A percentile compares a stretch with the other conserved stretches of the same genome.
Evolutionary conservation across 2,329 filamentous ascomycete genomes (phyloP).

Genomic region (Fusarium incarnatum): DNA sequence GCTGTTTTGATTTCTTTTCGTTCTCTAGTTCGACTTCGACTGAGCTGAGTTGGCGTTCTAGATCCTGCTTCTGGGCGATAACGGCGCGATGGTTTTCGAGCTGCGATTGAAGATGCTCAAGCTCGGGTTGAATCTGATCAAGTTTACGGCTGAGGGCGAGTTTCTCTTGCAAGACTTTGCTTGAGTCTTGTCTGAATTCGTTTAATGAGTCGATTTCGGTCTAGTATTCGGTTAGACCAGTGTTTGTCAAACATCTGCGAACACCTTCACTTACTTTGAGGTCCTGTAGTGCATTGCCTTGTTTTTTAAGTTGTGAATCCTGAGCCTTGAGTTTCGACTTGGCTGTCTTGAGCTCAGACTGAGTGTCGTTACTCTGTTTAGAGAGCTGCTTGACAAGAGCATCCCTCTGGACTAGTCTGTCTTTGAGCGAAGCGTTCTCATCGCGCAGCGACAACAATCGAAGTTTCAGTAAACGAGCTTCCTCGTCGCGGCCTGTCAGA

Average conservation of each 20-base stretch:
- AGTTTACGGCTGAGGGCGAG: conserved; percentile 64
- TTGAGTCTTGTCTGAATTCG: conserved; percentile 74
- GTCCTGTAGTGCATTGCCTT: conserved; percentile 60
- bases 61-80: conserved; percentile 80
- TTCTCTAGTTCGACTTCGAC: conserved; percentile 86
- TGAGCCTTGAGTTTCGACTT: conserved; percentile 58
- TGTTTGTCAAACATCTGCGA: no score
- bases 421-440: conserved; percentile 76
- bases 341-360: conserved; percentile 57
- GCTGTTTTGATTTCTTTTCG: conserved; percentile 65
- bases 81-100: conserved; percentile 72
- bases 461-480: conserved; percentile 75
- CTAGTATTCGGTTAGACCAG: conserved; percentile 55
- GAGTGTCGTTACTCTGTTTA: conserved; percentile 55
- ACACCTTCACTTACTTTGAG: conserved; percentile 56
- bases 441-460: conserved; percentile 78
- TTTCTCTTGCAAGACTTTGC: conserved; percentile 73
- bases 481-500: conserved; percentile 79
- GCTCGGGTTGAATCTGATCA: conserved; percentile 64
- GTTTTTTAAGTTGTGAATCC: conserved; percentile 61
- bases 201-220: conserved; percentile 78
- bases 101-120: conserved; percentile 67
- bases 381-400: conserved; percentile 65
- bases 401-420: conserved; percentile 70
- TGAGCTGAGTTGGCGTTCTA: conserved; percentile 81